Evolutionary conservation across 2,329 filamentous ascomycete genomes (phyloP).

Genomic region (Microsporum canis): DNA sequence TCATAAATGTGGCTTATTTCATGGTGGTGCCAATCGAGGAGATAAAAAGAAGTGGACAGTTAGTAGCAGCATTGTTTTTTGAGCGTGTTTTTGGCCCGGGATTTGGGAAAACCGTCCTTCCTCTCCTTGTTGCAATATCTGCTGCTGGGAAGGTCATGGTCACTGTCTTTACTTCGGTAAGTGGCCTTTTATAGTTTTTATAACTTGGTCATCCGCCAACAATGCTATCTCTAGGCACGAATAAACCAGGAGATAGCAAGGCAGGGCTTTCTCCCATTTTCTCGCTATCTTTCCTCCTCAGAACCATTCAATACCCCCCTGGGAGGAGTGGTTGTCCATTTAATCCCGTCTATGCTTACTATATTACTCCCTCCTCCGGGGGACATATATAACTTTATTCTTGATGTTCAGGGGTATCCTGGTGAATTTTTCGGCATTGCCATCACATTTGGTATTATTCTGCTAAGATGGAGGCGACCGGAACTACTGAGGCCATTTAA

Average conservation of each 20-base stretch:
- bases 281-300: conserved; percentile 50
- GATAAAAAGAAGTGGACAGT: conserved; percentile 53
- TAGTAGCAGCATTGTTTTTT: conserved; percentile 59
- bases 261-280: conserved; percentile 58
- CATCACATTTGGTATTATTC: conserved; percentile 47
- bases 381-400: conserved; percentile 60
- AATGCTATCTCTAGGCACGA: conserved; percentile 42
- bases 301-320: conserved; percentile 56
- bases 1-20: conserved; percentile 54
- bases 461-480: conserved; percentile 49
- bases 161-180: conserved; percentile 55
- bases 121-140: conserved; percentile 55
- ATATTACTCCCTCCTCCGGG: conserved; percentile 53
- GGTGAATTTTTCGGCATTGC: conserved; percentile 51
- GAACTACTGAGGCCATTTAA: conserved; percentile 53
- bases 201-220: background rate
- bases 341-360: conserved; percentile 55
- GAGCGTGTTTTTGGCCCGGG: conserved; percentile 50
- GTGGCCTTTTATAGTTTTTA: conserved; percentile 15
- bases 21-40: conserved; percentile 56
- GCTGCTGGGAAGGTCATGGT: conserved; percentile 63
- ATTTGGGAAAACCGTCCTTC: conserved; percentile 48
- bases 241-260: conserved; percentile 62
- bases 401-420: conserved; percentile 60
- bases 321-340: conserved; percentile 58